Evolutionary conservation across 1,284 basidiomycete genomes (phyloP).

Genomic region (Apiotrichum laibachii): DNA sequence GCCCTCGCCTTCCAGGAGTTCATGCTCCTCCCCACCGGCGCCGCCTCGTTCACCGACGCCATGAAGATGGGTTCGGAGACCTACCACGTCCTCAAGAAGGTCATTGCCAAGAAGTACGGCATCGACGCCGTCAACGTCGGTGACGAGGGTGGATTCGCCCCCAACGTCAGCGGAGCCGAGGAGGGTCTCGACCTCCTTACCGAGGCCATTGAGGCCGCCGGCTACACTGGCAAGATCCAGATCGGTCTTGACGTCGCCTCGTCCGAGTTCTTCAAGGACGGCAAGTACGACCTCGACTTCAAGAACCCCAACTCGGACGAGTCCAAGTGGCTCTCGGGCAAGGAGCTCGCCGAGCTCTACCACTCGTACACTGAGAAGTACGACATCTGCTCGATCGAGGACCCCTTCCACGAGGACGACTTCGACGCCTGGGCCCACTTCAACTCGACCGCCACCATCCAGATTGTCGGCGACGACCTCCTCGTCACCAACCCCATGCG

Average conservation of each 20-base stretch:
- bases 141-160: constrained; percentile 99
- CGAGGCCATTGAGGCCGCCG: constrained; percentile 95
- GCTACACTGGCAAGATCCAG: constrained; percentile 97
- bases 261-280: constrained; percentile 99
- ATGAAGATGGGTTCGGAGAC: constrained; percentile 98
- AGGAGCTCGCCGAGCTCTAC: constrained; percentile 92
- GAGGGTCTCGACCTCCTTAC: constrained; percentile 95
- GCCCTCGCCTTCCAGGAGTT: constrained; percentile 99
- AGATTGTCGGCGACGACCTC: constrained; percentile 97
- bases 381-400: constrained; percentile 96
- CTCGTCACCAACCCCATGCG: constrained; percentile 97
- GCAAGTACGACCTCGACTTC: constrained; percentile 99
- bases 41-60: constrained; percentile 86
- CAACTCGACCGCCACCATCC: constrained; percentile 58
- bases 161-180: constrained; percentile 94
- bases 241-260: constrained; percentile 99
- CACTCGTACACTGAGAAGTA: constrained; percentile 82
- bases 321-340: constrained; percentile 90
- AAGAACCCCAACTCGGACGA: constrained; percentile 97
- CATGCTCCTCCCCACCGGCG: constrained; percentile 97
- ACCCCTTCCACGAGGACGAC: constrained; percentile 99
- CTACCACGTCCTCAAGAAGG: constrained; percentile 98
- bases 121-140: constrained; percentile 99
- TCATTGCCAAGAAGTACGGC: constrained; percentile 98
- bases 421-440: constrained; percentile 98